Evolutionary conservation across 352 stramenopile genomes (phyloP).

Genomic region (Globisporangium takayamanum): DNA sequence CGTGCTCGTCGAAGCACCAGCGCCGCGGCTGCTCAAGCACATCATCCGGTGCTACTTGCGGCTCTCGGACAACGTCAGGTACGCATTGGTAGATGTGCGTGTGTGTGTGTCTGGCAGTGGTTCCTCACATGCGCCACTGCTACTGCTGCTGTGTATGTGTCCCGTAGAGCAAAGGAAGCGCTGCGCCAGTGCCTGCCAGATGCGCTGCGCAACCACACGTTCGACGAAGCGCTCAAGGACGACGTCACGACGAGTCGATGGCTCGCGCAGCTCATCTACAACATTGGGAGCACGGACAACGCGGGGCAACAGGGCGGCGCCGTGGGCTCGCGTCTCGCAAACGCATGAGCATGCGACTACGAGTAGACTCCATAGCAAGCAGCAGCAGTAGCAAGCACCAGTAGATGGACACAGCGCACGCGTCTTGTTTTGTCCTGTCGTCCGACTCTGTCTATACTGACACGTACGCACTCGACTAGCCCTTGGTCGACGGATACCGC

Average conservation of each 20-base stretch:
- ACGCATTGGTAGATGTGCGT: neutral
- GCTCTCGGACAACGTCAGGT: slow-evolving; percentile 79
- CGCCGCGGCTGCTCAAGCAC: slow-evolving; percentile 96
- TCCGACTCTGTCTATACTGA: too few relatives aligned
- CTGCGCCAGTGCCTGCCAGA: slow-evolving; percentile 94
- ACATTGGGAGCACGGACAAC: slow-evolving; percentile 46
- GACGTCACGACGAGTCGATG: slow-evolving; percentile 96
- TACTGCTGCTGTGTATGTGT: slow-evolving; percentile 15
- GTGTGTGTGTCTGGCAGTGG: slow-evolving; percentile 1
- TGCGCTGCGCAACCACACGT: slow-evolving; percentile 93
- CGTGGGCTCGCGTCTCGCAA: slow-evolving; percentile 13
- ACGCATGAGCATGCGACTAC: slow-evolving; percentile 8
- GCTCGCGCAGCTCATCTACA: slow-evolving; percentile 93
- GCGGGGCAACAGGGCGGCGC: slow-evolving; percentile 9
- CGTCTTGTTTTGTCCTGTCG: too few relatives aligned
- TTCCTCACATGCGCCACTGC: neutral
- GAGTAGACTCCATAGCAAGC: neutral
- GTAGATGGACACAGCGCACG: neutral
- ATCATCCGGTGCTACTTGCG: slow-evolving; percentile 98
- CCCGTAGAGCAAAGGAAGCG: slow-evolving; percentile 91
- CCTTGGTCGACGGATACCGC: slow-evolving; percentile 16
- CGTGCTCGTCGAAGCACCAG: slow-evolving; percentile 89
- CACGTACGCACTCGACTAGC: neutral
- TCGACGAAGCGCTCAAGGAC: slow-evolving; percentile 91
- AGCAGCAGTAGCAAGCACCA: neutral